Base-by-base conservation (phyloP, 2,329 filamentous ascomycete genomes). In the Dactylonectria estremocensis region DNA sequence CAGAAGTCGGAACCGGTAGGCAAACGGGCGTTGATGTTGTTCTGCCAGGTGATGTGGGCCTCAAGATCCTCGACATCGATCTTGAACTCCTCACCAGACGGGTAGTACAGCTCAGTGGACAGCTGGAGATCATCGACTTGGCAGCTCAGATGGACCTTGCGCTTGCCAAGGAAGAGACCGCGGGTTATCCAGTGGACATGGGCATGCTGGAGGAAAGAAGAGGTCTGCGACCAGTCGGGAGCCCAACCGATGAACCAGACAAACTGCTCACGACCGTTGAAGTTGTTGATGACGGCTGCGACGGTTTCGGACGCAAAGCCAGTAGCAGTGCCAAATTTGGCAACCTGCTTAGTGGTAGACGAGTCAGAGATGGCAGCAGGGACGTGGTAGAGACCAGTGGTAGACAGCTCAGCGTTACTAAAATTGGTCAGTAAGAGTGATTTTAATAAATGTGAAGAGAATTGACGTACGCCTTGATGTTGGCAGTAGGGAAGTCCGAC, bases 211-310 rank as follows among this genome's bases (percentile, higher is more conserved):
- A 71, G 68, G 59, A 69, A 71, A 31, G 45, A 52, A 10, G 62
- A 69, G 16, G 69, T 70, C 48, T 64, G 59, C 9, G 69, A 70
- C 69, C 69, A 71, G 20, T 60, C 43, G 8, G 63, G 65, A 24
- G 68, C 69, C 69, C 69, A 71, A 16, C 69, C 59, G 7, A 71
- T 62, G 45, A 71, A 71, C 69, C 69, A 71, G 18, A 71, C 69
- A 10, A 71, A 63, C 59, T 71, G 69, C 56, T 71, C 69, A 13
- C 69, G 69, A 3, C 69, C 69, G 24, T 54, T 52, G 11, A 71
- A 71, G 22, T 43, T 62, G 49, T 71, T 71, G 59, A 71, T 71
- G 53, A 71, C 56, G 11, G 33, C 69, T 4, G 69, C 69, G 14
- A 71, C 69, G 16, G 55, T 69, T n/a, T 71, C 66, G 14, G 46